Evolutionary conservation across 148 eudicot genomes (phyloP).

Genomic region (Chenopodium suecicum): DNA sequence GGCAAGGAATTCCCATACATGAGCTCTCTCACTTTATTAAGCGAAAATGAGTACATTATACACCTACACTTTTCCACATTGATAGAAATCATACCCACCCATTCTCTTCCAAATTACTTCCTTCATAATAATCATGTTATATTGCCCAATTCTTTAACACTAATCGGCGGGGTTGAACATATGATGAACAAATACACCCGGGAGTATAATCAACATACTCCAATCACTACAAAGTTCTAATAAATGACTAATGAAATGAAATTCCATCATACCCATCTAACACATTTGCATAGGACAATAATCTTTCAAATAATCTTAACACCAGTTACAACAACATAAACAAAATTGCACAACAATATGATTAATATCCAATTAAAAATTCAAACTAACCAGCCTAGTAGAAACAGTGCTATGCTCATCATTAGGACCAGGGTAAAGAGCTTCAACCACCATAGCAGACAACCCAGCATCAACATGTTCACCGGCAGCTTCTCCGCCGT

Average conservation of each 20-base stretch:
- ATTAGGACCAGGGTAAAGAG: slow-evolving; percentile 58
- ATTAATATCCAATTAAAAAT: not conserved
- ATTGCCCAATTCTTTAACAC: not conserved
- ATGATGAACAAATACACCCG: not conserved
- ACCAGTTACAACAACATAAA: not conserved
- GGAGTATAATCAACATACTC: not conserved
- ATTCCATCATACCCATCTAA: not conserved
- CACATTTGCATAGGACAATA: not conserved
- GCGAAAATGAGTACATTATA: not conserved
- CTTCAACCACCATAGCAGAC: slow-evolving; percentile 73
- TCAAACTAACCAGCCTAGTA: slow-evolving; percentile 65
- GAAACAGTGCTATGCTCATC: slow-evolving; percentile 68
- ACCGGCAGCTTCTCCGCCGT: slow-evolving; percentile 75
- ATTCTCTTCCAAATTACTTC: not conserved
- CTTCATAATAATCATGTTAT: not conserved
- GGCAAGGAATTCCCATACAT: not conserved
- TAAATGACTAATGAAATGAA: not conserved
- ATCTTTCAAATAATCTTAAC: not conserved
- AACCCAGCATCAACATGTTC: slow-evolving; percentile 54
- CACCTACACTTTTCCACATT: not conserved
- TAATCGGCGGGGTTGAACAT: not conserved
- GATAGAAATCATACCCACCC: no score
- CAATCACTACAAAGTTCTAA: not conserved
- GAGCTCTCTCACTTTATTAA: not conserved
- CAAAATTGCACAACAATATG: not conserved